Percentiles rank a stretch among this genome's conserved stretches.
These are phyloP conservation scores for Nemania sp. DNA, from an alignment of 2,329 filamentous ascomycete species.

Conservation along the genomic window DNA sequence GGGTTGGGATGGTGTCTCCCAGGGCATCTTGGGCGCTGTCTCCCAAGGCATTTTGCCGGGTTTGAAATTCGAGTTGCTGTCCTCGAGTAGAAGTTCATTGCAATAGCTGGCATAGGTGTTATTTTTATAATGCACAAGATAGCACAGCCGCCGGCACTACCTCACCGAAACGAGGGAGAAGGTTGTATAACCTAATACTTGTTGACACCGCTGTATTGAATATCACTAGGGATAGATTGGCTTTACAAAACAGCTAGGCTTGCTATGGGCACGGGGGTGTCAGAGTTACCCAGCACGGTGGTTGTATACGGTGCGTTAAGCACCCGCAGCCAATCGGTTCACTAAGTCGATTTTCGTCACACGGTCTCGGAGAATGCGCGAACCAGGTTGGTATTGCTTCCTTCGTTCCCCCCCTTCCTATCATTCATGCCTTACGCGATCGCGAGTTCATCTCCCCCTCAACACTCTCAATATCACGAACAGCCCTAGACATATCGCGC, in stretches of 20 bases:
- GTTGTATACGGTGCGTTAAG: not conserved
- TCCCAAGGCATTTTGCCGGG: not conserved
- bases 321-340: not conserved
- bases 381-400: not conserved
- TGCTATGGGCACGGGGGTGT: not conserved
- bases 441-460: too few relatives aligned
- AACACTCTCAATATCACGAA: not conserved
- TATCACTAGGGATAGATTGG: not conserved
- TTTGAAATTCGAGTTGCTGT: not conserved
- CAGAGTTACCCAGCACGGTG: too few relatives aligned
- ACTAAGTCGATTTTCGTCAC: not conserved
- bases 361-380: not conserved
- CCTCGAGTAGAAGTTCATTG: not conserved
- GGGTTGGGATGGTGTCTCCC: too few relatives aligned
- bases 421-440: not conserved
- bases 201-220: not conserved
- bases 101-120: too few relatives aligned
- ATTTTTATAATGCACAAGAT: not conserved
- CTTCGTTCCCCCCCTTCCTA: not conserved
- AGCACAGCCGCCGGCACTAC: not conserved
- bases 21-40: too few relatives aligned
- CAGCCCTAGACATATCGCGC: not conserved
- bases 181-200: not conserved
- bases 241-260: not conserved
- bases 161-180: not conserved